These are phyloP conservation scores for Kodamaea lidongshanica DNA, from an alignment of 805 yeast species.

Conservation along the genomic window DNA sequence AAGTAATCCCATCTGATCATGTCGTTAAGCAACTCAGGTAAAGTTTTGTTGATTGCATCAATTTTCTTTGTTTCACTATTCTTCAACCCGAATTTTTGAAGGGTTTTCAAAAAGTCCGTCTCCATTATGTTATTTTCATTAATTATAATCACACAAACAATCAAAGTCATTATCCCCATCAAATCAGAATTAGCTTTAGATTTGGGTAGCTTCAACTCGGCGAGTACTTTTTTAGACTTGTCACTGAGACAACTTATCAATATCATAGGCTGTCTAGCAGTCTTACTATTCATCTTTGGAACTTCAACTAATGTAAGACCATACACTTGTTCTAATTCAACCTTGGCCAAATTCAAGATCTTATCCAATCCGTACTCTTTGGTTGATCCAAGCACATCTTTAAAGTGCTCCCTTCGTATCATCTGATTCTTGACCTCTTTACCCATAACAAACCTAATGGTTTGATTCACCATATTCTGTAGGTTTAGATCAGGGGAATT, in stretches of 20 bases:
- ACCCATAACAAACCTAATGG: conserved; percentile 15
- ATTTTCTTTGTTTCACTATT: conserved; percentile 5
- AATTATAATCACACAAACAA: conserved; percentile 25
- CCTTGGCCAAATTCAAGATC: conserved; percentile 13
- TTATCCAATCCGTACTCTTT: conserved; percentile 11
- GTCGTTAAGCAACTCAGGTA: conserved; percentile 19
- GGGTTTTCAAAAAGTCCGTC: conserved; percentile 15
- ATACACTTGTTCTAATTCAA: conserved; percentile 18
- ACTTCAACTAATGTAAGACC: conserved; percentile 22
- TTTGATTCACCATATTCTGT: conserved; percentile 7
- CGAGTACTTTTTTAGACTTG: conserved; percentile 18
- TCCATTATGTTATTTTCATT: conserved; percentile 29
- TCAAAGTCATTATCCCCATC: conserved; percentile 25
- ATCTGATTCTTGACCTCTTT: conserved; percentile 18
- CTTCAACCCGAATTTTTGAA: conserved; percentile 18
- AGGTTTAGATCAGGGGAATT: conserved; percentile 7
- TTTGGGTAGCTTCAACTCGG: conserved; percentile 15
- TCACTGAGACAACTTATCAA: conserved; percentile 18
- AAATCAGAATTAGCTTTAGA: conserved; percentile 7
- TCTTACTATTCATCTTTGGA: conserved; percentile 8
- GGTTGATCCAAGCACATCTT: conserved; percentile 6
- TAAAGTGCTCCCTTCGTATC: conserved; percentile 21
- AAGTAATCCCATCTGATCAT: conserved; percentile 28
- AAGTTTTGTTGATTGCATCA: conserved; percentile 10
- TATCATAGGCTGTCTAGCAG: conserved; percentile 13